Conservation (phyloP, 192 early-diverging fungal species). For the Polychytrium aggregatum region DNA sequence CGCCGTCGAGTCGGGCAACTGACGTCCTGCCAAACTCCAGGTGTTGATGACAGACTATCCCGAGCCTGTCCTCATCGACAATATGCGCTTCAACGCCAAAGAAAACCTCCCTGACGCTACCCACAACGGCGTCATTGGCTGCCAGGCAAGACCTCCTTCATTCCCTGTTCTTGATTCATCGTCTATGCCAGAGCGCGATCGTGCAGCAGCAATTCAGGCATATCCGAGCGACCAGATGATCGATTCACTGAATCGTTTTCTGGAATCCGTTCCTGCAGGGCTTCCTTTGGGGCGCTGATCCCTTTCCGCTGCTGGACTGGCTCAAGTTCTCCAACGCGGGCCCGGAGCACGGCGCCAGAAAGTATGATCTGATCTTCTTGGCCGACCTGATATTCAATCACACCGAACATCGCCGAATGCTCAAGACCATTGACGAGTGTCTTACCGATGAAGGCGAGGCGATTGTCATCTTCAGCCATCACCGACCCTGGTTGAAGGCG, state of each 20-base stretch:
- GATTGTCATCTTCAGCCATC: constrained; percentile 73
- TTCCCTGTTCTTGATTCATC: background rate
- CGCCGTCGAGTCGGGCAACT: background rate
- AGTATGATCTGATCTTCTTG: constrained; percentile 73
- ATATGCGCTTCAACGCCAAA: constrained; percentile 59
- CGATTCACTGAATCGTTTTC: too few species aligned
- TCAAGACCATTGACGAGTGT: constrained; percentile 53
- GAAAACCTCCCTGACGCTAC: constrained; percentile 24
- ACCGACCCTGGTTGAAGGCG: constrained; percentile 67
- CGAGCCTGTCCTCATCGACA: constrained; percentile 62
- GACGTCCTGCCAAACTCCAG: too few species aligned
- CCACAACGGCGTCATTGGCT: background rate
- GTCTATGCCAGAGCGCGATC: background rate
- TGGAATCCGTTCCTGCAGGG: constrained; percentile 40
- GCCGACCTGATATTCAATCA: constrained; percentile 81
- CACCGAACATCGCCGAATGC: constrained; percentile 66
- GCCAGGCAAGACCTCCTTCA: background rate
- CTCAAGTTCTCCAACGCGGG: too few species aligned
- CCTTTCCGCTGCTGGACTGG: constrained; percentile 17
- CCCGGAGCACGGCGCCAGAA: background rate
- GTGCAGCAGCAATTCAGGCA: background rate
- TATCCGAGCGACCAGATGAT: too few species aligned
- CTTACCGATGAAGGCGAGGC: constrained; percentile 43
- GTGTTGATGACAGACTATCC: constrained; percentile 68
- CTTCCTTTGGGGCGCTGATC: constrained; percentile 59